phyloP scores from a whole-genome alignment of 2,329 filamentous ascomycete genomes.

The Botrytis byssoidea region DNA sequence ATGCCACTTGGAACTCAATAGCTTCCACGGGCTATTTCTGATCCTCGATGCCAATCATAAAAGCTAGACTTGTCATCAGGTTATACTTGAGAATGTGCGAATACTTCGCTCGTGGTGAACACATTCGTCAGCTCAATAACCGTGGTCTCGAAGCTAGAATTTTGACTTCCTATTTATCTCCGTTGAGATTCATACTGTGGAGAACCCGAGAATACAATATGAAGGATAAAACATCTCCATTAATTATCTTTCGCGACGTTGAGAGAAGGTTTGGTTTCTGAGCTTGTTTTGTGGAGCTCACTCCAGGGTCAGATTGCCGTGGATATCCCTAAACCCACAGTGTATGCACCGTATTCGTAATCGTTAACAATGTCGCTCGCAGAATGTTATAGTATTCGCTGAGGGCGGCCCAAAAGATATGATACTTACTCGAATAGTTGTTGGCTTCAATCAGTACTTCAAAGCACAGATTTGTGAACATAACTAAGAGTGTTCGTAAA shows the following conservation, averaged over 20 bases:
- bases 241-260: neutral
- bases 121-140: neutral
- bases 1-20: neutral
- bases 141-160: no score
- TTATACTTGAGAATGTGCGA: neutral
- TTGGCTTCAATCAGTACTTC: neutral
- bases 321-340: neutral
- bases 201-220: neutral
- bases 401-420: neutral
- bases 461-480: neutral
- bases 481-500: neutral
- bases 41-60: neutral
- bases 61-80: neutral
- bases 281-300: slow-evolving; percentile 5
- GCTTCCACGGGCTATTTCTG: neutral
- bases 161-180: neutral
- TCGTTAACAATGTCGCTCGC: neutral
- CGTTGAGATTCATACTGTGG: neutral
- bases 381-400: neutral
- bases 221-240: neutral
- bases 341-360: neutral
- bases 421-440: neutral
- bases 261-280: neutral
- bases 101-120: neutral
- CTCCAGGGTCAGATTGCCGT: neutral